Percentiles rank a stretch among this genome's conserved stretches.
Conservation (phyloP, 352 stramenopile species). For the Aphanomyces euteiches region DNA sequence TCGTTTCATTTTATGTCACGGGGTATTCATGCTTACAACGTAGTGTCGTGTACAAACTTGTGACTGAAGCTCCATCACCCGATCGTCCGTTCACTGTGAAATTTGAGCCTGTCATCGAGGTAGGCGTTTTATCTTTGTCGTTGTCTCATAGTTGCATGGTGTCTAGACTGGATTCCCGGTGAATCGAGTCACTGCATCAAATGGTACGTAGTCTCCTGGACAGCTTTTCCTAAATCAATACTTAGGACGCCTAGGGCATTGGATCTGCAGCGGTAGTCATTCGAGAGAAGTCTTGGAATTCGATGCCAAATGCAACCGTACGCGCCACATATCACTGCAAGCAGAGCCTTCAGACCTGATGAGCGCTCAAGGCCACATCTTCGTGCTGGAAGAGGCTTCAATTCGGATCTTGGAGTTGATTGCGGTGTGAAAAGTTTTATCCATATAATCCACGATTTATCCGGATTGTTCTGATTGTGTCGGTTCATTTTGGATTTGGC, state of each 20-base stretch:
- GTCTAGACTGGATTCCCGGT: slow-evolving; percentile 3
- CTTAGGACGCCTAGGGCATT: not conserved
- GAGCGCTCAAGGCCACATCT: slow-evolving; percentile 3
- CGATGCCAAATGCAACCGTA: not conserved
- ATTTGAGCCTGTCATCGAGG: no score
- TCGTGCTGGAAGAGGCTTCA: slow-evolving; percentile 2
- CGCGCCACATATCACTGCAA: not conserved
- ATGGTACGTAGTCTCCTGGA: not conserved
- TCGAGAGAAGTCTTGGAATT: slow-evolving; percentile 1
- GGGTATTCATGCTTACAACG: no score
- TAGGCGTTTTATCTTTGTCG: no score
- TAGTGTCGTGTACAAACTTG: slow-evolving; percentile 16
- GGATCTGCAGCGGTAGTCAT: not conserved
- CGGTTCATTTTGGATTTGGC: not conserved
- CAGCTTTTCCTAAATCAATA: not conserved
- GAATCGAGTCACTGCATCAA: not conserved
- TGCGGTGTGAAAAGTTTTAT: not conserved
- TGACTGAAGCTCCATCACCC: not conserved
- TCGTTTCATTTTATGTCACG: not conserved
- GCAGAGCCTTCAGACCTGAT: not conserved
- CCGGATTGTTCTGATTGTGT: slow-evolving; percentile 1
- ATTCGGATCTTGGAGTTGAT: not conserved
- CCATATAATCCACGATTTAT: not conserved
- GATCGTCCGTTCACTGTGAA: no score
- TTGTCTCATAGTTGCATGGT: no score